Base-by-base conservation (phyloP, 1,139 yeast species). In the Debaryomyces nepalensis region DNA sequence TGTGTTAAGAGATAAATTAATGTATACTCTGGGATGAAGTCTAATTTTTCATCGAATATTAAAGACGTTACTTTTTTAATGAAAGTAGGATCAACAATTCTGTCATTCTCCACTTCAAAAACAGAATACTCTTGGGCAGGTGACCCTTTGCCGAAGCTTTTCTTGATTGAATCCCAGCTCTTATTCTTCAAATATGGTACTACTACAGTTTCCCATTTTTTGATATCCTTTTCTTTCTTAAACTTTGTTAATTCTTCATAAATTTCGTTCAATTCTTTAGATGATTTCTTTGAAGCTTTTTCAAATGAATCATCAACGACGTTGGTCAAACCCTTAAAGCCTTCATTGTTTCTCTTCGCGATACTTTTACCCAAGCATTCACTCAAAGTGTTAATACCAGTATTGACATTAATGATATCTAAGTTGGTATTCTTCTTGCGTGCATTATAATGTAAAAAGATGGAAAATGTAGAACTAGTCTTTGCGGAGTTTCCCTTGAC, bases 1-100 rank as follows among this genome's bases (percentile, higher is more conserved):
- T 89, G 96, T 2, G 96, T 87, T 48, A 91, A 71, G 31, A 90
- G 70, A 58, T 88, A 91, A 4, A 86, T 78, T 42, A 88, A 63
- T 2, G 90, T 73, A 37, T 67, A 67, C 53, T 84, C 83, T 34
- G 93, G 85, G 26, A 78, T 51, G 42, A 69, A 70, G 14, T 52
- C 57, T 9, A 62, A 54, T n/a, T 47, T 44, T 6, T 47, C 49
- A 1, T 50, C 54, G 27, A 47, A 70, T 7, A 84, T 67, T 41
- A 79, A 57, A 4, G 63, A 60, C 11, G 81, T 71, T 6, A 84
- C 66, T 32, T 67, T 64, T 31, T 66, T 64, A 44, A 90, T 70
- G 44, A 89, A 81, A 26, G 63, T 69, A 41, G 74, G 73, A 57
- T 87, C 91, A 14, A 88, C 81, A 32, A 81, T 77, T 44, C 87